A percentile compares a stretch with the other conserved stretches of the same genome.
These are phyloP conservation scores for Lepidium campestre DNA, from an alignment of 441 rosid genomes.

Conservation along the genomic window DNA sequence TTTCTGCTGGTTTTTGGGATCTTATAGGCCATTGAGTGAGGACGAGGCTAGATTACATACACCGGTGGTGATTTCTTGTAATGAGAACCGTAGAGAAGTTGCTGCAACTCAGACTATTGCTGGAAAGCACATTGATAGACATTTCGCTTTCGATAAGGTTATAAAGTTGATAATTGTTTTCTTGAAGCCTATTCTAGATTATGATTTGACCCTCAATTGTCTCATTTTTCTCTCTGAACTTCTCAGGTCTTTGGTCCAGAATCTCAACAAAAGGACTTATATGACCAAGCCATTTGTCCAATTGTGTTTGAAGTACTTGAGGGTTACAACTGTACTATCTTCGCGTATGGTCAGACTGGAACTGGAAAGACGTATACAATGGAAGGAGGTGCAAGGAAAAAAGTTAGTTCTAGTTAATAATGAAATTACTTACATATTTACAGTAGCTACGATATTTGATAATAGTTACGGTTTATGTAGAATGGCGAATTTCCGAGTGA, in stretches of 20 bases:
- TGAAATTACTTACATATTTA: too few species aligned
- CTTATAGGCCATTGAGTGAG: slow-evolving; percentile 78
- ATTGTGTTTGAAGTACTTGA: slow-evolving; percentile 94
- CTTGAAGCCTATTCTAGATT: not conserved
- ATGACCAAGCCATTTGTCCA: slow-evolving; percentile 76
- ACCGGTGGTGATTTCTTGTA: slow-evolving; percentile 82
- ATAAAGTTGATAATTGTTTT: not conserved
- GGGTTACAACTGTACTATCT: slow-evolving; percentile 97
- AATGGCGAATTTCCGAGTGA: slow-evolving; percentile 96
- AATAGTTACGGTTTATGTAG: slow-evolving; percentile 37
- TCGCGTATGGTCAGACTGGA: slow-evolving; percentile 98
- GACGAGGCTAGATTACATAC: slow-evolving; percentile 71
- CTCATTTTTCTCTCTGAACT: not conserved
- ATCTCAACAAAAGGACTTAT: slow-evolving; percentile 81
- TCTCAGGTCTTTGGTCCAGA: slow-evolving; percentile 87
- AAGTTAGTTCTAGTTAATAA: slow-evolving; percentile 32
- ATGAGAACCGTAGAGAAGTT: slow-evolving; percentile 88
- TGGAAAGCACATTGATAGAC: slow-evolving; percentile 92
- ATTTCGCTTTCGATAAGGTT: slow-evolving; percentile 92
- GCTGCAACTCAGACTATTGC: slow-evolving; percentile 80
- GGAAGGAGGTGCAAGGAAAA: slow-evolving; percentile 97
- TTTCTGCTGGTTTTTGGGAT: not conserved
- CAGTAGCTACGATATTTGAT: not conserved
- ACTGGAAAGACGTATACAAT: slow-evolving; percentile 98
- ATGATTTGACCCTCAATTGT: not conserved